These are phyloP conservation scores for Trametes polyzona DNA, from an alignment of 1,284 basidiomycete genomes.

Conservation along the genomic window DNA sequence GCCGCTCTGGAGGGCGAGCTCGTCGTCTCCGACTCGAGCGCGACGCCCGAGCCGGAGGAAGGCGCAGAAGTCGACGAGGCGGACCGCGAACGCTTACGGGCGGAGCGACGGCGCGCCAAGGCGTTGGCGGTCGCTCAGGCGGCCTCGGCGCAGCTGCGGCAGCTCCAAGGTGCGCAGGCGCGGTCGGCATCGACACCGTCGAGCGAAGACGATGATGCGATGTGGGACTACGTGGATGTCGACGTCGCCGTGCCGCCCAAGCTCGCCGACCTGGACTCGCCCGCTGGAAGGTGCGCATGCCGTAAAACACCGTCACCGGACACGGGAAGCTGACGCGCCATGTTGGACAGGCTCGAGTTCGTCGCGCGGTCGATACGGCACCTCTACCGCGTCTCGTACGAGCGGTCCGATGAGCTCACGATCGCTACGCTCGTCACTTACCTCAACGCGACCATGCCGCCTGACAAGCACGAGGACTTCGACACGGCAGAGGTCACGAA, in stretches of 20 bases:
- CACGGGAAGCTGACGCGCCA: neutral
- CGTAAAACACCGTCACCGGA: neutral
- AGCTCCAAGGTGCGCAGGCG: slow-evolving; percentile 25
- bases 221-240: slow-evolving; percentile 30
- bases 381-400: slow-evolving; percentile 68
- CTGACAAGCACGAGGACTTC: slow-evolving; percentile 78
- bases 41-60: slow-evolving; percentile 33
- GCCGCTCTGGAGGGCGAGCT: slow-evolving; percentile 26
- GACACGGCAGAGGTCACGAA: slow-evolving; percentile 72
- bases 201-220: slow-evolving; percentile 31
- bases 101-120: slow-evolving; percentile 26
- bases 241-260: slow-evolving; percentile 26
- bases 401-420: slow-evolving; percentile 62
- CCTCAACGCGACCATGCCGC: slow-evolving; percentile 73
- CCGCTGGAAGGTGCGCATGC: slow-evolving; percentile 52
- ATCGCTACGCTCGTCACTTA: slow-evolving; percentile 69
- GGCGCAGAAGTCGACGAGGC: slow-evolving; percentile 25
- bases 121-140: slow-evolving; percentile 24
- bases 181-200: slow-evolving; percentile 21
- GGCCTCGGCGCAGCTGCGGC: slow-evolving; percentile 24
- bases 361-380: slow-evolving; percentile 59
- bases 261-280: slow-evolving; percentile 60
- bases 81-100: slow-evolving; percentile 22
- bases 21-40: slow-evolving; percentile 23
- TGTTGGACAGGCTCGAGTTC: slow-evolving; percentile 53